phyloP scores from a whole-genome alignment of 164 flowering plant species.

The Amborella trichopoda region DNA sequence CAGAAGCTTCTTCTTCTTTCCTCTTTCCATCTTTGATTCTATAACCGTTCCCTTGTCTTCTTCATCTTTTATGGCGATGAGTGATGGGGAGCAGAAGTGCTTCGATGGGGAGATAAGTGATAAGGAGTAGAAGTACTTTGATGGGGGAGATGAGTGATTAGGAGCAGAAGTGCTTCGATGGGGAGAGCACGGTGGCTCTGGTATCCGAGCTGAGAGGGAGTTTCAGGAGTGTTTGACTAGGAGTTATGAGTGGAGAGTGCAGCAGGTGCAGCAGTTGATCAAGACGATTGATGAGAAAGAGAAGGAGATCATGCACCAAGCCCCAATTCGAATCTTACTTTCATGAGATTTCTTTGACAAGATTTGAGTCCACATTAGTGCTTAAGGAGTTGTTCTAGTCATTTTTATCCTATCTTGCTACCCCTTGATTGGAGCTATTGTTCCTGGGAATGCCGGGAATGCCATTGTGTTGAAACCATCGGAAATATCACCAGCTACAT shows the following conservation, averaged over 20 bases:
- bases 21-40: too few relatives aligned
- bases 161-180: background rate
- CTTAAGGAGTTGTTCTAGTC: conserved; percentile 10
- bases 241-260: conserved; percentile 9
- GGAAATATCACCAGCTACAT: too few relatives aligned
- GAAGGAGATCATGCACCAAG: conserved; percentile 3
- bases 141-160: background rate
- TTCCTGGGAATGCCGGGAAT: too few relatives aligned
- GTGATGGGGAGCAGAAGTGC: too few relatives aligned
- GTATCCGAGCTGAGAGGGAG: conserved; percentile 7
- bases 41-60: too few relatives aligned
- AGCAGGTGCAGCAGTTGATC: conserved; percentile 3
- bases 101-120: too few relatives aligned
- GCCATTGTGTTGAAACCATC: too few relatives aligned
- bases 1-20: too few relatives aligned
- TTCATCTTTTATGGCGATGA: too few relatives aligned
- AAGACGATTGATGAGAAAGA: conserved; percentile 2
- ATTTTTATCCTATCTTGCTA: too few relatives aligned
- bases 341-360: conserved; percentile 9
- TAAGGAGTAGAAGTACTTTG: background rate
- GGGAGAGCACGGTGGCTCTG: background rate
- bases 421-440: too few relatives aligned
- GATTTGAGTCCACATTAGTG: background rate
- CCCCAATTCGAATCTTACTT: conserved; percentile 6
- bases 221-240: conserved; percentile 3